These are phyloP conservation scores for Podosphaera aphanis DNA, from an alignment of 2,329 filamentous ascomycete genomes.

Conservation along the genomic window DNA sequence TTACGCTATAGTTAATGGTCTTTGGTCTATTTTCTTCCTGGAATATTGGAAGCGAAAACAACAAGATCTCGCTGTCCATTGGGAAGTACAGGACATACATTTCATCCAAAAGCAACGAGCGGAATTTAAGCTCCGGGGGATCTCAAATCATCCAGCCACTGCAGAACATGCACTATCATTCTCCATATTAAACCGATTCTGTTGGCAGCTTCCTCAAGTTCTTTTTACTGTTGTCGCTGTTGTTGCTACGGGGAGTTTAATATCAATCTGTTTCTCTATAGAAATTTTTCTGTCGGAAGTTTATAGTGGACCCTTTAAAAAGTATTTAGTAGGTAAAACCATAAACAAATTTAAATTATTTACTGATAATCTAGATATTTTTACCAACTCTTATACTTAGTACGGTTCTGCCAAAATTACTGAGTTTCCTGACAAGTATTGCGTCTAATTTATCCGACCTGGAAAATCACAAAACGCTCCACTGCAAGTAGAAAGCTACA, in stretches of 20 bases:
- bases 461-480: slow-evolving; percentile 82
- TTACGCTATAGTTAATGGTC: slow-evolving; percentile 52
- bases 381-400: slow-evolving; percentile 76
- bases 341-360: neutral
- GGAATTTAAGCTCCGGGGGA: slow-evolving; percentile 59
- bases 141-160: slow-evolving; percentile 52
- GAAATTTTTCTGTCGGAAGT: slow-evolving; percentile 93
- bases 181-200: slow-evolving; percentile 34
- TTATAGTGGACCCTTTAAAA: slow-evolving; percentile 72
- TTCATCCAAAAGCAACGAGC: slow-evolving; percentile 54
- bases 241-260: slow-evolving; percentile 52
- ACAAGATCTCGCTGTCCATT: slow-evolving; percentile 61
- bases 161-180: slow-evolving; percentile 39
- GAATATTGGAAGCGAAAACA: slow-evolving; percentile 96
- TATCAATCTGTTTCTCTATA: slow-evolving; percentile 68
- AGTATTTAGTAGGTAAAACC: slow-evolving; percentile 41
- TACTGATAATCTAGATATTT: slow-evolving; percentile 37
- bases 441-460: slow-evolving; percentile 56
- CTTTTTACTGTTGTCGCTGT: slow-evolving; percentile 59
- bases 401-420: slow-evolving; percentile 55
- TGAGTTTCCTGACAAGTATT: slow-evolving; percentile 47
- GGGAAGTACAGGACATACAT: slow-evolving; percentile 71
- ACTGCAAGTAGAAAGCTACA: slow-evolving; percentile 21
- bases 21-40: slow-evolving; percentile 80
- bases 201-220: slow-evolving; percentile 39